Evolutionary conservation across 148 eudicot genomes (phyloP), one percentile per base, ranked within the genome.

Genomic region (Amaranthus hypochondriacus): DNA sequence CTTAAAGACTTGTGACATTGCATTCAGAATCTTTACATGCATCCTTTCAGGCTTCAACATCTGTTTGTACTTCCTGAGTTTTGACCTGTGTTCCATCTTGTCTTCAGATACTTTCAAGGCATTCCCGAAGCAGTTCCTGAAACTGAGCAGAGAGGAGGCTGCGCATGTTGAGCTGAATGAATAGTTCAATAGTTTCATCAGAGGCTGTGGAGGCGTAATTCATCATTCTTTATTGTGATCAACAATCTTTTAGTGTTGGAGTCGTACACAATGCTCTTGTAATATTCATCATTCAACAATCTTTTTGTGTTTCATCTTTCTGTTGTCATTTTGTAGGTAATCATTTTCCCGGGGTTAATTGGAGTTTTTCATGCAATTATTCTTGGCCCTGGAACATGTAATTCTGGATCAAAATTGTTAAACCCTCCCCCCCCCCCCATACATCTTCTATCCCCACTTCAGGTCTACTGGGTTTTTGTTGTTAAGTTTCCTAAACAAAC

Each of bases 61-160:
- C 72, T 69, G 42, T 11, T 10, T 11, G 48, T 6, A 2, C 50
- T 39, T 59, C n/a, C 39, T 48, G 15, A 59, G 9, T 6, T 43
- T 68, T 73, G 28, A 66, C 56, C 46, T 52, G 8, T 59, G 62
- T 73, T 58, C 43, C 12, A 48, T 72, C 14, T 9, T 43, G 44
- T 75, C 44, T 56, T 56, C 78, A 86, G 87, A 47, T 86, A 81
- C 67, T 80, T 63, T 66, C 78, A 81, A 3, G 77, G 81, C 42
- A 86, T 81, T 60, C 89, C 84, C 5, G 81, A 75, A 68, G 81
- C 89, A 7, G 83, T 69, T 60, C 43, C 89, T n/a, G 89, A 79
- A 52, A 72, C 78, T 43, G 86, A 79, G 71, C 80, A 71, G 14
- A 72, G 79, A 65, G 75, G 83, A 42, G 81, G 89, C 73, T 86